Conservation (phyloP, 2,329 filamentous ascomycete species). For the Pseudogymnoascus sp. region DNA sequence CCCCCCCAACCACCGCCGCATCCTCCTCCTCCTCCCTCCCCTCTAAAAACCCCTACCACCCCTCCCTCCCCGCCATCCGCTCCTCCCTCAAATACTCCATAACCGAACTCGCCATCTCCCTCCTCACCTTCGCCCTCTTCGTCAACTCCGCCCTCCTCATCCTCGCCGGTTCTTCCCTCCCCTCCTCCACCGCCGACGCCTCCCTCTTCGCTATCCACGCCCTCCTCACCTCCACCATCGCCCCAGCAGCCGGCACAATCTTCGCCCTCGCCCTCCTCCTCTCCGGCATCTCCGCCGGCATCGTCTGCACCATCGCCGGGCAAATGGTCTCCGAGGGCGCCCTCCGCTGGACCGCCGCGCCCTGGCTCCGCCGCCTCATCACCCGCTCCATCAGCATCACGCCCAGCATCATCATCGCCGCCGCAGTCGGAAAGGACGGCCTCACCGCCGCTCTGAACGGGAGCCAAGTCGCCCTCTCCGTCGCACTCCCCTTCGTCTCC, state of each 20-base stretch:
- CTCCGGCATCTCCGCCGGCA: slow-evolving; percentile 73
- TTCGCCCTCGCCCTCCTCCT: slow-evolving; percentile 77
- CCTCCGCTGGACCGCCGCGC: slow-evolving; percentile 63
- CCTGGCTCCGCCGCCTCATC: slow-evolving; percentile 72
- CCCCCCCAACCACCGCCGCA: slow-evolving; percentile 20
- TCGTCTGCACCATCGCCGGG: slow-evolving; percentile 82
- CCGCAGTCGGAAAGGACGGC: slow-evolving; percentile 63
- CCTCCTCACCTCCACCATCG: slow-evolving; percentile 61
- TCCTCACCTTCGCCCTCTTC: slow-evolving; percentile 79
- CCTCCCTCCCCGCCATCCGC: slow-evolving; percentile 65
- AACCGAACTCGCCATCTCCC: slow-evolving; percentile 60
- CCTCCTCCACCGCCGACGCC: slow-evolving; percentile 54
- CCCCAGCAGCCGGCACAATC: slow-evolving; percentile 70
- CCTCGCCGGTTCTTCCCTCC: slow-evolving; percentile 69
- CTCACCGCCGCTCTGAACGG: slow-evolving; percentile 66
- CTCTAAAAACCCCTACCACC: slow-evolving; percentile 57
- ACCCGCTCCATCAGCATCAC: slow-evolving; percentile 76
- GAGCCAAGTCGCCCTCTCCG: slow-evolving; percentile 69
- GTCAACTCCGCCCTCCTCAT: slow-evolving; percentile 80
- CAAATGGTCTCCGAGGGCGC: slow-evolving; percentile 87
- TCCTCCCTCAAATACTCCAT: slow-evolving; percentile 69
- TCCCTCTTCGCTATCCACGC: slow-evolving; percentile 79
- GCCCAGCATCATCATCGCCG: slow-evolving; percentile 77
- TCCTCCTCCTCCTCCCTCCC: slow-evolving; percentile 22
- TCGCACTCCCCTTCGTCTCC: slow-evolving; percentile 75